phyloP scores from a whole-genome alignment of 495 filamentous ascomycete species.

The Gamarada debralockiae region DNA sequence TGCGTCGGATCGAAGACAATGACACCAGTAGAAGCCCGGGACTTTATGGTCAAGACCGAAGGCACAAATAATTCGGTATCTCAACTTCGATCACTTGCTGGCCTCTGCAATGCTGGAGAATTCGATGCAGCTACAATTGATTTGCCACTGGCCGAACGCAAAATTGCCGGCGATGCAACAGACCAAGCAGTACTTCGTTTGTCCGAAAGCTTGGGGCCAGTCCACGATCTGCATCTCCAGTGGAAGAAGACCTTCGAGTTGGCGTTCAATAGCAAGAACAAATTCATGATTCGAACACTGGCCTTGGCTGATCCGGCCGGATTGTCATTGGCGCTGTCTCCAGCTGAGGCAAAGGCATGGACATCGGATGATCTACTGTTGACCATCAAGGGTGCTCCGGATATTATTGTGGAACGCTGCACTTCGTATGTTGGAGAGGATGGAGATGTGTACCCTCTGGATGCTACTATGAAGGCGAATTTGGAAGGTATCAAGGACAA shows the following conservation, averaged over 20 bases:
- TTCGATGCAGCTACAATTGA: conserved; percentile 57
- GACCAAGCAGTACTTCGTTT: conserved; percentile 68
- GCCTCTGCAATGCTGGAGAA: conserved; percentile 64
- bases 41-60: conserved; percentile 24
- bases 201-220: conserved; percentile 49
- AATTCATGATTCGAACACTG: conserved; percentile 58
- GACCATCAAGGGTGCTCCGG: conserved; percentile 61
- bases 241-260: conserved; percentile 59
- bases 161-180: conserved; percentile 66
- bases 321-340: conserved; percentile 30
- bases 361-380: conserved; percentile 37
- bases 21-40: conserved; percentile 33
- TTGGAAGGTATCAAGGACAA: conserved; percentile 51
- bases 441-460: conserved; percentile 40
- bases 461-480: conserved; percentile 24
- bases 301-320: conserved; percentile 31
- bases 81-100: conserved; percentile 44
- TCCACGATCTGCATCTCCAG: conserved; percentile 40
- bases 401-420: conserved; percentile 55
- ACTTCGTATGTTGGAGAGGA: conserved; percentile 39
- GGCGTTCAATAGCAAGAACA: conserved; percentile 75
- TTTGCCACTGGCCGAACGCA: conserved; percentile 46
- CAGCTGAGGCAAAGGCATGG: conserved; percentile 32
- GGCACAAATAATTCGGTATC: conserved; percentile 26
- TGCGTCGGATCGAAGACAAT: conserved; percentile 35